Conservation (phyloP, 1,284 basidiomycete species). For the Coniophora puteana region DNA sequence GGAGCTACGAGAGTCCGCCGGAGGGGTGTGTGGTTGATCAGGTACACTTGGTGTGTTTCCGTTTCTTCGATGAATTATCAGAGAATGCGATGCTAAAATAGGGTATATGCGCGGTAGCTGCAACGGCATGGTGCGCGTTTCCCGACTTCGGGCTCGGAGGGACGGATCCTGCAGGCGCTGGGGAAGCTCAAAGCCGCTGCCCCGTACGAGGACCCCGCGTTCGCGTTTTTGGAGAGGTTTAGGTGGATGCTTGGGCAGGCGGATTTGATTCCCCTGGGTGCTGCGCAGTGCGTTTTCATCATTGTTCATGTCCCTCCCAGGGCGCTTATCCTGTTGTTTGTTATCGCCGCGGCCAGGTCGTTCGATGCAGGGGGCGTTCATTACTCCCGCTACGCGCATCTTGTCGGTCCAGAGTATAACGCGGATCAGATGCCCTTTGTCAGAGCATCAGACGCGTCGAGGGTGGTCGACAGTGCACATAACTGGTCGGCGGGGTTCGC, state of each 20-base stretch:
- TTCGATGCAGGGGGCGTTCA: slow-evolving; percentile 43
- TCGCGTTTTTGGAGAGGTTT: slow-evolving; percentile 62
- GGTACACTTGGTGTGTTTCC: no score
- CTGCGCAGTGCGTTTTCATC: slow-evolving; percentile 51
- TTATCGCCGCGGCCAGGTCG: slow-evolving; percentile 34
- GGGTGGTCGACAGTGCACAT: slow-evolving; percentile 64
- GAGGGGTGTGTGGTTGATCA: slow-evolving; percentile 51
- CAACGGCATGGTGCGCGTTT: slow-evolving; percentile 83
- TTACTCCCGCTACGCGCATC: slow-evolving; percentile 47
- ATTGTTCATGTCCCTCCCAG: not conserved
- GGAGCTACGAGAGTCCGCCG: slow-evolving; percentile 45
- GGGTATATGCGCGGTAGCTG: no score
- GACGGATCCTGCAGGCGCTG: slow-evolving; percentile 45
- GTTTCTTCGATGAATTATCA: no score
- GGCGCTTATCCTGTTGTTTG: slow-evolving; percentile 1
- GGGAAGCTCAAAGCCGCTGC: slow-evolving; percentile 46
- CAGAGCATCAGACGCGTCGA: slow-evolving; percentile 53
- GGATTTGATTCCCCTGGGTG: slow-evolving; percentile 67
- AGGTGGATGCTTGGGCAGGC: slow-evolving; percentile 59
- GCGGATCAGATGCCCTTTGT: slow-evolving; percentile 56
- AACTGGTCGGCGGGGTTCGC: slow-evolving; percentile 73
- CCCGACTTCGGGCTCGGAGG: slow-evolving; percentile 55
- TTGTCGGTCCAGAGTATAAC: slow-evolving; percentile 45
- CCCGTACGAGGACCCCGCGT: slow-evolving; percentile 40
- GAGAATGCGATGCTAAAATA: no score